phyloP scores from a whole-genome alignment of 2,329 filamentous ascomycete genomes.

The Aspergillus ibericus region DNA sequence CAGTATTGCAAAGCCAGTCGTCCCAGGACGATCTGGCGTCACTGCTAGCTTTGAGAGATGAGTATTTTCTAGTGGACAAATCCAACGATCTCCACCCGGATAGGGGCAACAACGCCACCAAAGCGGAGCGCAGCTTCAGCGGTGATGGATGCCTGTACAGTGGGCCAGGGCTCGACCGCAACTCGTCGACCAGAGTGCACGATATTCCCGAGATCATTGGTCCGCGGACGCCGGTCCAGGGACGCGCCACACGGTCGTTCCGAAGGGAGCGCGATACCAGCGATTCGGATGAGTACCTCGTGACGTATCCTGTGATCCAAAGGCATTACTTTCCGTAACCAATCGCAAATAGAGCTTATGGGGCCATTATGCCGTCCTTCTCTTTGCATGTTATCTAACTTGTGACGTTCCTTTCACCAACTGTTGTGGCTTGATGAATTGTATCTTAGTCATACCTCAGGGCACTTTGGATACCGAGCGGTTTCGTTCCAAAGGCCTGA shows the following conservation, averaged over 20 bases:
- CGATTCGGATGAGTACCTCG: conserved; percentile 26
- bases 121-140: conserved; percentile 16
- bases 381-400: conserved; percentile 7
- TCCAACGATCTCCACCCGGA: conserved; percentile 23
- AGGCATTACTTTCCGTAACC: conserved; percentile 18
- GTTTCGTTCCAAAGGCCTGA: neutral
- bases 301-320: conserved; percentile 20
- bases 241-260: conserved; percentile 2
- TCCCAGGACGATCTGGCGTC: conserved; percentile 20
- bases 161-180: conserved; percentile 21
- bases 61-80: conserved; percentile 33
- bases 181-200: conserved; percentile 16
- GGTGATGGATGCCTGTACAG: conserved; percentile 24
- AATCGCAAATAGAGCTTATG: neutral
- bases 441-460: neutral
- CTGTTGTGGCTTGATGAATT: neutral
- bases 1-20: conserved; percentile 14
- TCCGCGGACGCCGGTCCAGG: conserved; percentile 11
- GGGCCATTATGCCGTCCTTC: neutral
- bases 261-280: conserved; percentile 17
- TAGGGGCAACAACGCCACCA: conserved; percentile 25
- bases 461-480: neutral
- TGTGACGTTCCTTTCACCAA: conserved; percentile 7
- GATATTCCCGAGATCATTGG: conserved; percentile 23
- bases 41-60: conserved; percentile 21